A percentile compares a stretch with the other conserved stretches of the same genome.
Conservation (phyloP, 192 early-diverging fungal species). For the Cetraspora pellucida region DNA sequence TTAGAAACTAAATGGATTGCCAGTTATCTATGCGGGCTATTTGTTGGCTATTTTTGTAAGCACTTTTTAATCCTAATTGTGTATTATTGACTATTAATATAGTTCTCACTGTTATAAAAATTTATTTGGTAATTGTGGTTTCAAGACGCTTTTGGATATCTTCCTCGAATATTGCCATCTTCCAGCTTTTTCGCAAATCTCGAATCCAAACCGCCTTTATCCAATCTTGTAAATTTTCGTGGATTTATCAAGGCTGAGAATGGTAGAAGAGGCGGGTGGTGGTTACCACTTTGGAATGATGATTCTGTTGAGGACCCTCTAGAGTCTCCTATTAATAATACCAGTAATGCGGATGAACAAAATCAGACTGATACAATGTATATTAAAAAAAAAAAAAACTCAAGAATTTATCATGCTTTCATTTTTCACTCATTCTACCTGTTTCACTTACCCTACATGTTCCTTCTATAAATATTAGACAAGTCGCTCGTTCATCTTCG, state of each 20-base stretch:
- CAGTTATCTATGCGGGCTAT: conserved; percentile 26
- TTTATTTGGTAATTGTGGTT: neutral
- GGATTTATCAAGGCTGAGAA: conserved; percentile 25
- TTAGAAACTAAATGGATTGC: conserved; percentile 21
- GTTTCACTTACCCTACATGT: neutral
- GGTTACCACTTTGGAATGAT: conserved; percentile 33
- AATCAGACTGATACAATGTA: neutral
- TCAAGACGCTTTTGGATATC: conserved; percentile 36
- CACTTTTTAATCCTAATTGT: neutral
- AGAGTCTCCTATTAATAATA: neutral
- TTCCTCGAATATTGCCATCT: conserved; percentile 19
- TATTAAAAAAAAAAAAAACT: neutral
- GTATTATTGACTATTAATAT: neutral
- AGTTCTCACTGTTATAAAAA: neutral
- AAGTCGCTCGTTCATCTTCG: neutral
- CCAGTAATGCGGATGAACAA: neutral
- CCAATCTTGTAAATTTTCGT: conserved; percentile 1
- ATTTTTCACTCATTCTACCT: neutral
- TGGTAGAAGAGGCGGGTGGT: conserved; percentile 29
- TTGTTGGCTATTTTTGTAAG: conserved; percentile 36
- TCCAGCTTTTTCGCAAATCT: conserved; percentile 14
- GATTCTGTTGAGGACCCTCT: conserved; percentile 20
- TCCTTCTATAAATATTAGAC: neutral
- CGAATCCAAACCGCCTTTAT: conserved; percentile 7
- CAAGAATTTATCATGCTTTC: neutral